phyloP scores from a whole-genome alignment of 1,284 basidiomycete species.

The Cutaneotrichosporon dermatis region DNA sequence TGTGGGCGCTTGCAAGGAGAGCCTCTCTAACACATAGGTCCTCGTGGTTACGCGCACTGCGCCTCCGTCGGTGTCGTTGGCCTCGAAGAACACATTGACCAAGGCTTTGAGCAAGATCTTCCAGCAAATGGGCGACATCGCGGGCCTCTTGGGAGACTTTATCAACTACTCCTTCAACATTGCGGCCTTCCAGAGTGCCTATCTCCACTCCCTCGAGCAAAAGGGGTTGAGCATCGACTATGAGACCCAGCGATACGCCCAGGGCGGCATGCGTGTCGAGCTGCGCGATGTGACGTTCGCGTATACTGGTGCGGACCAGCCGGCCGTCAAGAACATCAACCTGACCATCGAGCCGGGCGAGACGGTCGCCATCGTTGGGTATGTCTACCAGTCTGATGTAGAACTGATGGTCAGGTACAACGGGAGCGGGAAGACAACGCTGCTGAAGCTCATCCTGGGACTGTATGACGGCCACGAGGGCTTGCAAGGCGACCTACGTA shows the following conservation, averaged over 20 bases:
- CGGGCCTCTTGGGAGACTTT: not conserved
- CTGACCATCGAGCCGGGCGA: not conserved
- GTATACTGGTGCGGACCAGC: not conserved
- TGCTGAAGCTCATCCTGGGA: slow-evolving; percentile 66
- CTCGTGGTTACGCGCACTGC: not conserved
- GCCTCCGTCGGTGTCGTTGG: not conserved
- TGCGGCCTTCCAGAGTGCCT: not conserved
- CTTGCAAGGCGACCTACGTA: slow-evolving; percentile 54
- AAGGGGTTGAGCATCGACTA: not conserved
- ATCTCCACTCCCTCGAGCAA: not conserved
- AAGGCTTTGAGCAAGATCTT: not conserved
- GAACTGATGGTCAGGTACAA: slow-evolving; percentile 3
- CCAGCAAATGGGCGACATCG: not conserved
- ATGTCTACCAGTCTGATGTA: not conserved
- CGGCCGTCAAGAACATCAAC: not conserved
- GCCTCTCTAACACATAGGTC: not conserved
- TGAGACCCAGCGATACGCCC: not conserved
- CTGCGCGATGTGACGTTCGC: not conserved
- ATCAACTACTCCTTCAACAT: not conserved
- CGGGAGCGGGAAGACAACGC: slow-evolving; percentile 12
- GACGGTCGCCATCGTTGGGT: not conserved
- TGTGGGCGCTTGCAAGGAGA: too few relatives aligned
- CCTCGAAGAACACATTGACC: not conserved
- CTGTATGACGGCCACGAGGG: slow-evolving; percentile 53
- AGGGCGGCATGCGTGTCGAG: not conserved